phyloP scores from a whole-genome alignment of 108 stramenopile species.

The Pseudonitzschia multiseries region DNA sequence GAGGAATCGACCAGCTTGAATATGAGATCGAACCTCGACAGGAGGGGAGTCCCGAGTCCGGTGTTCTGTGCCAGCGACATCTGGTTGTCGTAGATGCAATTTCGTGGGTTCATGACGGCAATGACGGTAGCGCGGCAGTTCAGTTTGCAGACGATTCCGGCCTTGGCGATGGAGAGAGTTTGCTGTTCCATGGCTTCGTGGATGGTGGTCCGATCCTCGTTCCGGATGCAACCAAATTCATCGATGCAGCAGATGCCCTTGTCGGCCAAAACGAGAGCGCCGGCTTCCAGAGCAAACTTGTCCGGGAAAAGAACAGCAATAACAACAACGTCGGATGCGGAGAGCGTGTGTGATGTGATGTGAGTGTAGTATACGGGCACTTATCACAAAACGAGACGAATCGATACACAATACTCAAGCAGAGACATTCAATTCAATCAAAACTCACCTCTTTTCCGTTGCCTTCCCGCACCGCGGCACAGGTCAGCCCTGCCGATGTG shows the following conservation, averaged over 20 bases:
- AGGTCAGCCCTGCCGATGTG: slow-evolving; percentile 97
- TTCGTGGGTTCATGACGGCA: slow-evolving; percentile 92
- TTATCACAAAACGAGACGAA: too few species aligned
- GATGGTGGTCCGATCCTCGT: slow-evolving; percentile 87
- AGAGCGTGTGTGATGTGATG: too few species aligned
- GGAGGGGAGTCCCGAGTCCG: slow-evolving; percentile 90
- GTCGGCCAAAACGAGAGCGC: slow-evolving; percentile 96
- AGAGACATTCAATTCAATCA: too few species aligned
- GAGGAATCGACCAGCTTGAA: slow-evolving; percentile 88
- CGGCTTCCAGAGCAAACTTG: slow-evolving; percentile 92
- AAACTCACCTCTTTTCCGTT: slow-evolving; percentile 63
- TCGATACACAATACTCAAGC: too few species aligned
- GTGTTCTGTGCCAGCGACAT: slow-evolving; percentile 85
- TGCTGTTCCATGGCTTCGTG: slow-evolving; percentile 99
- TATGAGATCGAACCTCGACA: slow-evolving; percentile 97
- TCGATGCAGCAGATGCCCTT: slow-evolving; percentile 96
- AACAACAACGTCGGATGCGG: too few species aligned
- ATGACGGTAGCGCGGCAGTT: slow-evolving; percentile 91
- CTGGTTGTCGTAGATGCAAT: slow-evolving; percentile 78
- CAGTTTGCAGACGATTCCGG: slow-evolving; percentile 95
- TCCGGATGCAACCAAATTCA: slow-evolving; percentile 88
- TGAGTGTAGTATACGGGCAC: too few species aligned
- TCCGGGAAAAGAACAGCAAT: neutral
- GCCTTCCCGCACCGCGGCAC: slow-evolving; percentile 94
- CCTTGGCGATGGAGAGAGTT: slow-evolving; percentile 94